phyloP scores from a whole-genome alignment of 352 stramenopile genomes.

The Globisporangium cederbergense region DNA sequence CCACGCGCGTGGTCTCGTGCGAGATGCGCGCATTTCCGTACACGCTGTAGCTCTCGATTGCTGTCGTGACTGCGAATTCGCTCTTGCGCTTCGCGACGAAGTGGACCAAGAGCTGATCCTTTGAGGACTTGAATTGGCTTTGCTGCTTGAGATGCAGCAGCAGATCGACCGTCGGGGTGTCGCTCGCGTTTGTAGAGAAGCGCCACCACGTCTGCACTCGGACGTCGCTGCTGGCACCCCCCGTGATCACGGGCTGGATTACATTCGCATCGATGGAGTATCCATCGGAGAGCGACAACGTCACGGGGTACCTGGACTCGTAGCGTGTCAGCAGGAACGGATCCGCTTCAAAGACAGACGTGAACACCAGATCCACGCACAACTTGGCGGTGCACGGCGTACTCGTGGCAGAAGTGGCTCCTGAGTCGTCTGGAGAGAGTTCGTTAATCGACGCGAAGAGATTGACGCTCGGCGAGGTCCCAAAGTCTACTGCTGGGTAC shows the following conservation, averaged over 20 bases:
- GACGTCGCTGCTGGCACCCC: neutral
- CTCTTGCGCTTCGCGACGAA: slow-evolving; percentile 10
- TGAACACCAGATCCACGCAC: slow-evolving; percentile 27
- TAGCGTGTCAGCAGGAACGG: slow-evolving; percentile 29
- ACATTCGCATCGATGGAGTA: slow-evolving; percentile 8
- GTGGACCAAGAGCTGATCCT: slow-evolving; percentile 32
- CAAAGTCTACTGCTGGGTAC: slow-evolving; percentile 20
- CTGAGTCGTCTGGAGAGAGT: neutral
- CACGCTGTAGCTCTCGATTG: slow-evolving; percentile 25
- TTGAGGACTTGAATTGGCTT: slow-evolving; percentile 23
- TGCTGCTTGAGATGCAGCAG: slow-evolving; percentile 31
- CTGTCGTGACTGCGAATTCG: slow-evolving; percentile 3
- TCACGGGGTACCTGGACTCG: slow-evolving; percentile 16
- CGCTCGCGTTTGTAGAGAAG: slow-evolving; percentile 13
- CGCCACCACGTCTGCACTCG: slow-evolving; percentile 22
- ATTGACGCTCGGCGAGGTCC: neutral
- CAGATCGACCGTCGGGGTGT: slow-evolving; percentile 18
- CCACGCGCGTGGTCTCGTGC: slow-evolving; percentile 11
- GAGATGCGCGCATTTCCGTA: slow-evolving; percentile 29
- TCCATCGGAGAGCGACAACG: slow-evolving; percentile 20
- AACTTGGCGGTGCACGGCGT: slow-evolving; percentile 15
- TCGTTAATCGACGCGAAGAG: slow-evolving; percentile 12
- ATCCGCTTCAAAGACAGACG: slow-evolving; percentile 28
- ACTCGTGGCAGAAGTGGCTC: neutral
- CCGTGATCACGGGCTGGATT: slow-evolving; percentile 6